A percentile compares a stretch with the other conserved stretches of the same genome.
These are phyloP conservation scores for Alternaria solani DNA, from an alignment of 2,329 filamentous ascomycete genomes.

Conservation along the genomic window DNA sequence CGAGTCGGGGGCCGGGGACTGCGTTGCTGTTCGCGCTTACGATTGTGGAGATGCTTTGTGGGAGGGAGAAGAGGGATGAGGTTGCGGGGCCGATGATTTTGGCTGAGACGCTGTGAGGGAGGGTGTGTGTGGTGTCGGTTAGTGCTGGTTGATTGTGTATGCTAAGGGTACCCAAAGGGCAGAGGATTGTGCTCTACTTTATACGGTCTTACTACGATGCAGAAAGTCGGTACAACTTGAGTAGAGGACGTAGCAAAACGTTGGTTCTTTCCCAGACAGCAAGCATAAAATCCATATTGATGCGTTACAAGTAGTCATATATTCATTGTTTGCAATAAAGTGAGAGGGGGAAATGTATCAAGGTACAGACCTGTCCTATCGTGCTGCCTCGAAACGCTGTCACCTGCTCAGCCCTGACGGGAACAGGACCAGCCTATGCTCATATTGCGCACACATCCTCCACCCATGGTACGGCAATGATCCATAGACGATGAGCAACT, in stretches of 20 bases:
- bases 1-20: conserved; percentile 50
- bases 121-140: not conserved
- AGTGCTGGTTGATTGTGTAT: not conserved
- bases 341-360: too few relatives aligned
- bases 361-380: too few relatives aligned
- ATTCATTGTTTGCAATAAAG: too few relatives aligned
- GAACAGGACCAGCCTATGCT: not conserved
- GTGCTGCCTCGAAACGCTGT: too few relatives aligned
- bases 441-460: not conserved
- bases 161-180: not conserved
- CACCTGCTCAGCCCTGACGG: not conserved
- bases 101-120: conserved; percentile 33
- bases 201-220: too few relatives aligned
- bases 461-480: too few relatives aligned
- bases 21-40: conserved; percentile 50
- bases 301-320: too few relatives aligned
- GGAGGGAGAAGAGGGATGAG: conserved; percentile 58
- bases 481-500: too few relatives aligned
- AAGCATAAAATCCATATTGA: not conserved
- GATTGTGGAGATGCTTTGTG: conserved; percentile 48
- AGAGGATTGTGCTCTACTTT: not conserved
- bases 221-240: too few relatives aligned
- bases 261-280: not conserved
- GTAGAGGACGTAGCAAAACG: too few relatives aligned
- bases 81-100: conserved; percentile 60